Evolutionary conservation across 2,329 filamentous ascomycete species (phyloP).

Genomic region (Hypoxylon sp.): DNA sequence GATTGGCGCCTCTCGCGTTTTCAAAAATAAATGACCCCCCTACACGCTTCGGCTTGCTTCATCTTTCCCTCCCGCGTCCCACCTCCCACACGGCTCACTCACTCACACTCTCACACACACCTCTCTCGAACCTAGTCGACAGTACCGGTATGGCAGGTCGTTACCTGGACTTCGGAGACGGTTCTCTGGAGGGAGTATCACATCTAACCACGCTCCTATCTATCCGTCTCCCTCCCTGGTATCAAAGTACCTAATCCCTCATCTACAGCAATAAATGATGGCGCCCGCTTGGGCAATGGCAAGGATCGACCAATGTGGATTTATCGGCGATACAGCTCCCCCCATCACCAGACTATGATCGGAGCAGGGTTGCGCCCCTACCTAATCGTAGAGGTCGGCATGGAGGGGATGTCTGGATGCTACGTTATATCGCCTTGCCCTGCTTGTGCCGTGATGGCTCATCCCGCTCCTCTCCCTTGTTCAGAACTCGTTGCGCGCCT

Average conservation of each 20-base stretch:
- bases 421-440: slow-evolving; percentile 31
- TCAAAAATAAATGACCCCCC: slow-evolving; percentile 13
- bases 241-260: not conserved
- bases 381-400: slow-evolving; percentile 14
- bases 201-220: not conserved
- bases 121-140: slow-evolving; percentile 2
- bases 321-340: slow-evolving; percentile 15
- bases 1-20: slow-evolving; percentile 38
- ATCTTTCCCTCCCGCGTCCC: slow-evolving; percentile 8
- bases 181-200: not conserved
- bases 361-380: slow-evolving; percentile 27
- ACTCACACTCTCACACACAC: too few species aligned
- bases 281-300: slow-evolving; percentile 5
- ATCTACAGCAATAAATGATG: not conserved
- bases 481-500: not conserved
- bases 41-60: not conserved
- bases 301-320: slow-evolving; percentile 9
- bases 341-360: slow-evolving; percentile 32
- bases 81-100: slow-evolving; percentile 23
- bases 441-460: slow-evolving; percentile 27
- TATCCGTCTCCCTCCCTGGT: too few species aligned
- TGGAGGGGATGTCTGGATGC: slow-evolving; percentile 24
- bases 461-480: slow-evolving; percentile 25
- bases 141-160: not conserved
- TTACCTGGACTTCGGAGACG: too few species aligned